A percentile compares a stretch with the other conserved stretches of the same genome.
These are phyloP conservation scores for Phytomonas sp. DNA, from an alignment of 208 protist species.

Conservation along the genomic window DNA sequence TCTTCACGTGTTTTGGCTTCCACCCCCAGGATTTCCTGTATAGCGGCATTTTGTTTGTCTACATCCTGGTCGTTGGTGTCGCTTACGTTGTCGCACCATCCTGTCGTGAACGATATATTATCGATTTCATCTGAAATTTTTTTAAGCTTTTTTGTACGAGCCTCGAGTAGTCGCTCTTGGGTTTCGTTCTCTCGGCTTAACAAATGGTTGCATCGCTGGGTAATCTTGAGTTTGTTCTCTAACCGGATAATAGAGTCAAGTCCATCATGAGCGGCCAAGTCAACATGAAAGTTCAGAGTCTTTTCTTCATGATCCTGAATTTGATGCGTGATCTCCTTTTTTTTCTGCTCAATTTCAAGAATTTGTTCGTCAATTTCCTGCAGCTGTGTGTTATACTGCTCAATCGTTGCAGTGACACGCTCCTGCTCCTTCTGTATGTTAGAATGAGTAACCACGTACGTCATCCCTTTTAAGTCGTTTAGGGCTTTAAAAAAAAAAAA, in stretches of 20 bases:
- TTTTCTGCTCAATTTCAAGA: conserved; percentile 47
- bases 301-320: conserved; percentile 53
- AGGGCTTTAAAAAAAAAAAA: background rate
- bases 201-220: conserved; percentile 65
- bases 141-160: conserved; percentile 46
- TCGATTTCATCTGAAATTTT: conserved; percentile 32
- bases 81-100: conserved; percentile 49
- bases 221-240: conserved; percentile 84
- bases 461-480: background rate
- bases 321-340: conserved; percentile 61
- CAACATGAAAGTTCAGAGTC: conserved; percentile 20
- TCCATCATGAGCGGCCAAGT: conserved; percentile 76
- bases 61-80: conserved; percentile 29
- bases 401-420: conserved; percentile 46
- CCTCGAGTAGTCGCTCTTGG: conserved; percentile 50
- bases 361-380: conserved; percentile 38
- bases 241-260: conserved; percentile 75
- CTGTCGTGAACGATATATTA: conserved; percentile 41
- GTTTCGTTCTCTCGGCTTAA: conserved; percentile 59
- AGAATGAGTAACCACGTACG: background rate
- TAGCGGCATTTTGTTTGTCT: conserved; percentile 26
- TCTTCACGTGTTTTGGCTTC: conserved; percentile 46
- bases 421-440: conserved; percentile 37
- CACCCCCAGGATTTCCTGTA: conserved; percentile 58
- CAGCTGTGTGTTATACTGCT: conserved; percentile 39